Base-by-base conservation (phyloP, 306 rosid species). In the Pyrus betulifolia region DNA sequence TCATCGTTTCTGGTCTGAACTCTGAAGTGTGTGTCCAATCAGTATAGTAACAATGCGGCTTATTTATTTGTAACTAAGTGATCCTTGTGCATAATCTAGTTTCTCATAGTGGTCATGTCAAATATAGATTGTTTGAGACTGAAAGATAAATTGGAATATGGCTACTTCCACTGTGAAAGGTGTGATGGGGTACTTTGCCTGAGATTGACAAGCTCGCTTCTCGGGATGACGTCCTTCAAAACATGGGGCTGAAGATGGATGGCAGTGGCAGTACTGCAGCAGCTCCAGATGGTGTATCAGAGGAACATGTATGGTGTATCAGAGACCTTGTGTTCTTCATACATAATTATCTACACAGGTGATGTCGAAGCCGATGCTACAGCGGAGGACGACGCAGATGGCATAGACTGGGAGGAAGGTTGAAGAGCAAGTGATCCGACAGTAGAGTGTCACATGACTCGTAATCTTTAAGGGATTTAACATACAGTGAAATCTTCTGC, bases 321-420 rank as follows among this genome's bases (percentile, higher is more conserved):
- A 7, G 22, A 31, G 7, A 40, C 11, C 45, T 40, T 40, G 23
- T 55, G 44, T 23, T 52, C 68, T 31, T 49, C 54, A 15, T 74
- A 11, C 66, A 52, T 35, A 6, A 35, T 35, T 35, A 35, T 35
- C 6, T 33, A 57, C 58, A 67, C 82, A 89, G 98, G 91, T 61
- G 86, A 85, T 69, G 83, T 91, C 55, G 85, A 88, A 84, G 97
- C 96, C 12, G 91, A 88, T 71, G 89, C 86, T 57, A 76, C 87
- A 49, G 85, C 80, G 45, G 45, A 40, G 28, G 88, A 88, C 23
- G 91, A 89, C 2, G 91, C 85, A 0, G 96, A 84, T 1, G 89
- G 89, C 38, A 79, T 93, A 25, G 97, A 93, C 80, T 89, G 98
- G 98, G 97, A 93, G 89, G 97, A 93, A 85, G 93, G 97, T 70